Percentiles rank a stretch among this genome's conserved stretches.
These are phyloP conservation scores for Penicillium canescens DNA, from an alignment of 495 filamentous ascomycete genomes.

Conservation along the genomic window DNA sequence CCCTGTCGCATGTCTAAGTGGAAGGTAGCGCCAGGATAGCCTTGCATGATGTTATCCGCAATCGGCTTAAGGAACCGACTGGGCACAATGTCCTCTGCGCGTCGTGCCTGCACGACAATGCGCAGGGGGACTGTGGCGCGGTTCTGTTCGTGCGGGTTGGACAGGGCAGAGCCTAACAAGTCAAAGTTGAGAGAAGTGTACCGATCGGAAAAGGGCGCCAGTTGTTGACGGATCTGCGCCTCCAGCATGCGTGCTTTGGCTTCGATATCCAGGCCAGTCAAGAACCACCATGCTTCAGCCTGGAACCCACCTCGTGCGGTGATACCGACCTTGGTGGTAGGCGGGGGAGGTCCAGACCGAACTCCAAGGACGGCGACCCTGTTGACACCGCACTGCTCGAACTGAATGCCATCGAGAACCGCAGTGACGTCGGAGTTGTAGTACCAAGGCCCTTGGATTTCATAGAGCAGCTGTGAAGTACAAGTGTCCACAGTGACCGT, in stretches of 20 bases:
- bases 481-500: conserved; percentile 51
- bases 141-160: conserved; percentile 34
- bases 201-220: conserved; percentile 18
- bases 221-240: conserved; percentile 28
- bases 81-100: conserved; percentile 34
- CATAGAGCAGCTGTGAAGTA: conserved; percentile 57
- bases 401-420: conserved; percentile 45
- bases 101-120: conserved; percentile 38
- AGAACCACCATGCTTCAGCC: conserved; percentile 42
- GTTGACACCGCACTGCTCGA: conserved; percentile 45
- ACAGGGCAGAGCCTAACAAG: conserved; percentile 29
- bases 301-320: conserved; percentile 51
- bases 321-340: conserved; percentile 58
- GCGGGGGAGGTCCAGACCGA: conserved; percentile 42
- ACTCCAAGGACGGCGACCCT: conserved; percentile 30
- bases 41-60: conserved; percentile 43
- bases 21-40: conserved; percentile 44
- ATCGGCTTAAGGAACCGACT: conserved; percentile 36
- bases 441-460: conserved; percentile 60
- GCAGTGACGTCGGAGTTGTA: conserved; percentile 60
- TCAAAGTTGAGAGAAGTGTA: conserved; percentile 35
- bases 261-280: conserved; percentile 46
- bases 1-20: conserved; percentile 41
- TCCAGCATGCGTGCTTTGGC: conserved; percentile 46
- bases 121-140: conserved; percentile 40